Percentiles rank a stretch among this genome's conserved stretches.
phyloP scores from a whole-genome alignment of 2,329 filamentous ascomycete genomes.

The Claviceps monticola region DNA sequence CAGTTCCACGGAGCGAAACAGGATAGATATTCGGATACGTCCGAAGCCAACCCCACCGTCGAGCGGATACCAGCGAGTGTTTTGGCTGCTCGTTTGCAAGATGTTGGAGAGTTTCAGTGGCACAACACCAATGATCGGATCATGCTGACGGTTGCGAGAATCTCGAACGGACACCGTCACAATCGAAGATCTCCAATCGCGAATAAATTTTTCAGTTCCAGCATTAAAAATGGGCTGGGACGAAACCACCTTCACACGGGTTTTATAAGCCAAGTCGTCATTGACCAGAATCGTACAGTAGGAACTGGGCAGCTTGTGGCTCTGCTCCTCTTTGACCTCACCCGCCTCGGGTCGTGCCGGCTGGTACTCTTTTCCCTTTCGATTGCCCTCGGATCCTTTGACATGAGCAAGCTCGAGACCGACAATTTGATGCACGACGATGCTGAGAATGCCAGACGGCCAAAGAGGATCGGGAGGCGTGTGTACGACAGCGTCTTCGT shows the following conservation, averaged over 20 bases:
- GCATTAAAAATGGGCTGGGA: slow-evolving; percentile 96
- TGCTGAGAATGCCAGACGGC: slow-evolving; percentile 77
- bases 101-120: slow-evolving; percentile 78
- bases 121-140: slow-evolving; percentile 85
- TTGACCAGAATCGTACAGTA: slow-evolving; percentile 91
- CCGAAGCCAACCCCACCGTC: slow-evolving; percentile 91
- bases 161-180: slow-evolving; percentile 83
- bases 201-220: slow-evolving; percentile 81
- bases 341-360: slow-evolving; percentile 71
- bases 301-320: slow-evolving; percentile 67
- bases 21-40: slow-evolving; percentile 70
- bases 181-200: slow-evolving; percentile 82
- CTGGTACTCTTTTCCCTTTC: slow-evolving; percentile 77
- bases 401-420: slow-evolving; percentile 86
- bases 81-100: slow-evolving; percentile 74
- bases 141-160: slow-evolving; percentile 78
- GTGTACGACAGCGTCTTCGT: slow-evolving; percentile 74
- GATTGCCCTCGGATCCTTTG: slow-evolving; percentile 68
- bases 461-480: slow-evolving; percentile 93
- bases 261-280: slow-evolving; percentile 82
- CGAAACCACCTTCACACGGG: slow-evolving; percentile 84
- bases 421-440: slow-evolving; percentile 89
- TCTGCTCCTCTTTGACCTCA: slow-evolving; percentile 73
- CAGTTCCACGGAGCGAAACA: slow-evolving; percentile 84
- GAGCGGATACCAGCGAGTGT: slow-evolving; percentile 88